Evolutionary conservation across 345 rosid genomes (phyloP).

Genomic region (Melaleuca alternifolia): DNA sequence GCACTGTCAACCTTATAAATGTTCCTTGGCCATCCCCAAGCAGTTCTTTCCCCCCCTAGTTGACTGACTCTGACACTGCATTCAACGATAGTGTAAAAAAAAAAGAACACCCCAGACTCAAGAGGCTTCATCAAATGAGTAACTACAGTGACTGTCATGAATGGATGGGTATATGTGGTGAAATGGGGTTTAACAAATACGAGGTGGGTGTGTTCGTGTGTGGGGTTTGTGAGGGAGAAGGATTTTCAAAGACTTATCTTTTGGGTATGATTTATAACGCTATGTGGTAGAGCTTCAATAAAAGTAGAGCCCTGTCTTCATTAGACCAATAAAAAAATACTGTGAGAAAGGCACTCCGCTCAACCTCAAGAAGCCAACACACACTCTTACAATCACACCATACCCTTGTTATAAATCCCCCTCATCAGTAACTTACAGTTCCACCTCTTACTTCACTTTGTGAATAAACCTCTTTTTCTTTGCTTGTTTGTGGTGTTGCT

Average conservation of each 20-base stretch:
- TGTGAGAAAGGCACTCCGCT: background rate
- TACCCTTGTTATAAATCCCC: constrained; percentile 25
- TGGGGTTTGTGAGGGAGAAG: background rate
- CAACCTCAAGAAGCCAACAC: background rate
- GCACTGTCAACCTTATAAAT: constrained; percentile 33
- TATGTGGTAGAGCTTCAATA: constrained; percentile 11
- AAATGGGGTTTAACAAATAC: background rate
- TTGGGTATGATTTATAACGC: constrained; percentile 2
- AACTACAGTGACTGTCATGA: background rate
- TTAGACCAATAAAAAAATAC: constrained; percentile 4
- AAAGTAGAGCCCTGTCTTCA: constrained; percentile 54
- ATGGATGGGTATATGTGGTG: background rate
- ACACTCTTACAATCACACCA: background rate
- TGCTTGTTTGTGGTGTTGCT: background rate
- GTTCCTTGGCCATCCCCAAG: constrained; percentile 3
- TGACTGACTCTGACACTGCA: background rate
- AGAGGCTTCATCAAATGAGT: background rate
- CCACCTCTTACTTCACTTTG: background rate
- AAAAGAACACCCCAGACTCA: background rate
- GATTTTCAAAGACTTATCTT: background rate
- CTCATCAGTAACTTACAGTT: background rate
- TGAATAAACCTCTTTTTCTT: background rate
- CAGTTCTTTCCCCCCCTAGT: constrained; percentile 1
- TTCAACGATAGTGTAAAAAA: background rate
- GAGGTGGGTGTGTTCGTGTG: background rate